These are phyloP conservation scores for Debaryomyces psychrophilus DNA, from an alignment of 1,139 yeast genomes.

Conservation along the genomic window DNA sequence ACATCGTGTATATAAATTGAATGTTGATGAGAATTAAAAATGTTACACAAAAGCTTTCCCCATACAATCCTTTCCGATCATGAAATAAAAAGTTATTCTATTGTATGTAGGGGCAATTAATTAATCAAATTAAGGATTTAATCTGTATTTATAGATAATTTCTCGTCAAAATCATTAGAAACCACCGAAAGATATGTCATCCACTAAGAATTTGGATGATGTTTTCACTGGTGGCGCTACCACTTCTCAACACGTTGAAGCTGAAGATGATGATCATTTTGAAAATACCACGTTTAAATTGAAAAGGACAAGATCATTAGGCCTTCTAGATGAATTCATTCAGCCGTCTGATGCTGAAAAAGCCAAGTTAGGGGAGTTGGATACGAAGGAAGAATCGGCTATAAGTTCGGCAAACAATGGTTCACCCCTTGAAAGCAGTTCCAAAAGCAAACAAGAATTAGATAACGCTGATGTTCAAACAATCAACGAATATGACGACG, in stretches of 20 bases:
- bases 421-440: constrained; percentile 8
- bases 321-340: constrained; percentile 73
- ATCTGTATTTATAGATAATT: constrained; percentile 6
- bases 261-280: constrained; percentile 72
- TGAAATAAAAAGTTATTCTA: constrained; percentile 5
- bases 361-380: constrained; percentile 2
- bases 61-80: constrained; percentile 12
- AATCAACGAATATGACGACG: constrained; percentile 1
- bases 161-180: neutral
- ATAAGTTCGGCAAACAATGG: constrained; percentile 6
- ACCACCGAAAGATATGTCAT: constrained; percentile 13
- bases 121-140: constrained; percentile 5
- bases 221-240: constrained; percentile 54
- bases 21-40: neutral
- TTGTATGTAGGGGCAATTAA: constrained; percentile 1
- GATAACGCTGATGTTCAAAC: constrained; percentile 5
- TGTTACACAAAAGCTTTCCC: constrained; percentile 15
- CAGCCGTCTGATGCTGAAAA: constrained; percentile 18
- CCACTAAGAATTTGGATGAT: constrained; percentile 28
- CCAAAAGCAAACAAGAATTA: neutral
- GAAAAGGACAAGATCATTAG: constrained; percentile 84
- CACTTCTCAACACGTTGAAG: constrained; percentile 65
- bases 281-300: constrained; percentile 72
- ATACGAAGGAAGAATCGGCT: constrained; percentile 7
- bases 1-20: neutral